Base-by-base conservation (phyloP, 2,329 filamentous ascomycete genomes). In the Tolypocladium inflatum region DNA sequence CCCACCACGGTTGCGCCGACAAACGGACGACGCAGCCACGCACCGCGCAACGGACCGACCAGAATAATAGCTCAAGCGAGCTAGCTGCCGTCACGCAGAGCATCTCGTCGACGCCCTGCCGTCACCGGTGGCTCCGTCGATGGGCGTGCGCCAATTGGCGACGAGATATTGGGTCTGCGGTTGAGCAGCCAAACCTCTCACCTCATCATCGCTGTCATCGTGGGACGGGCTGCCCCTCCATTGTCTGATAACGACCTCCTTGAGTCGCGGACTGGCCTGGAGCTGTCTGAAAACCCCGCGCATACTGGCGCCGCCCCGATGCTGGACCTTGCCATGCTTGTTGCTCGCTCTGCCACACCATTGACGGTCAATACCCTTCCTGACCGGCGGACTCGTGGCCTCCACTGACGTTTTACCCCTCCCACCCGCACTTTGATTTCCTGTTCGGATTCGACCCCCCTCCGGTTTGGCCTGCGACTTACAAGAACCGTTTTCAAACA, bases 61-160 rank as follows among this genome's bases (percentile, higher is more conserved):
- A 60, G 17, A 58, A 60, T 58, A 55, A 61, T 57, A 35, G 54
- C 57, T 56, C 58, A 59, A 39, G 48, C 30, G 48, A 51, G 48
- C 48, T 51, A 51, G 30, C 30, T 35, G 48, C 17, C 48, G 48
- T 9, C 17, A n/a, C 19, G 8, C 19, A 33, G 19, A 35, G 30
- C 30, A 15, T 21, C 17, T 33, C 17, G 30, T 51, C 30, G 48
- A 35, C 26, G 48, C 48, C 35, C 17, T 7, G 17, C 19, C 19
- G 48, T 51, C 48, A 51, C 33, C 9, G 48, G 48, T 13, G 48
- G 48, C 48, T 35, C 48, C 48, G 9, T 51, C 30, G 10, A 35
- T 13, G 48, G 48, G 17, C 48, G 19, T 21, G 48, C 30, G 48
- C 53, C 53, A 55, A 55, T 55, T 35, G 53, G 39, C 53, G 53